Evolutionary conservation across 495 filamentous ascomycete species (phyloP), one percentile per base, ranked within the genome.

Genomic region (Chaetomium cochliodes): DNA sequence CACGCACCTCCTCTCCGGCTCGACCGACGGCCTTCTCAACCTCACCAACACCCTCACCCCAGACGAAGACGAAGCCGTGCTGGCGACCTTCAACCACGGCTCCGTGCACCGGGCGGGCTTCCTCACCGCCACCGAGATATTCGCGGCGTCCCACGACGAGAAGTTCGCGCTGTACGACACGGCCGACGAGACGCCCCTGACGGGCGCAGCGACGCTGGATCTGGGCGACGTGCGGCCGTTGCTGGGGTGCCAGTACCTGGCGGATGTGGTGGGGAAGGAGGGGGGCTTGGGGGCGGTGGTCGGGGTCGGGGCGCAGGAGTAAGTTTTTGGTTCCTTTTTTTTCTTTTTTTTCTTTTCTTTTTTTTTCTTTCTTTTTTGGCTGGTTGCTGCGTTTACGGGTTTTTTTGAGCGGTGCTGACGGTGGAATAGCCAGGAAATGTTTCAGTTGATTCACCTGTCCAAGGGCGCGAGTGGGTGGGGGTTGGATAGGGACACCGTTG

Each of bases 21-120:
- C 90, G 58, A 97, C 92, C n/a, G 94, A 98, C 79, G 90, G 90
- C 16, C 84, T 97, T 0, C 83, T 97, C 60, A 96, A 92, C 70
- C 78, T 96, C 54, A 96, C 90, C 77, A 87, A 97, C 73, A 88
- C 84, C 16, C 81, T 78, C 22, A 84, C 91, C 44, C 72, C 83
- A 26, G 91, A 93, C 69, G 92, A 96, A 71, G 92, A 97, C 71
- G 92, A 96, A 23, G 90, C 92, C 0, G 78, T 97, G 8, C 78
- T 89, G 42, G 90, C 92, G 72, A 89, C 94, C 15, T 87, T 96
- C 75, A 97, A 98, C 78, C 91, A 94, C 74, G 86, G 83, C 60
- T 93, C 92, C 2, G 86, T 98, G 42, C 91, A 96, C 74, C 90
- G 88, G 65, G 88, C 92, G 22, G 91, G 88, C 18, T 97, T 96